These are phyloP conservation scores for Pythium phragmiticola DNA, from an alignment of 352 stramenopile species.

Conservation along the genomic window DNA sequence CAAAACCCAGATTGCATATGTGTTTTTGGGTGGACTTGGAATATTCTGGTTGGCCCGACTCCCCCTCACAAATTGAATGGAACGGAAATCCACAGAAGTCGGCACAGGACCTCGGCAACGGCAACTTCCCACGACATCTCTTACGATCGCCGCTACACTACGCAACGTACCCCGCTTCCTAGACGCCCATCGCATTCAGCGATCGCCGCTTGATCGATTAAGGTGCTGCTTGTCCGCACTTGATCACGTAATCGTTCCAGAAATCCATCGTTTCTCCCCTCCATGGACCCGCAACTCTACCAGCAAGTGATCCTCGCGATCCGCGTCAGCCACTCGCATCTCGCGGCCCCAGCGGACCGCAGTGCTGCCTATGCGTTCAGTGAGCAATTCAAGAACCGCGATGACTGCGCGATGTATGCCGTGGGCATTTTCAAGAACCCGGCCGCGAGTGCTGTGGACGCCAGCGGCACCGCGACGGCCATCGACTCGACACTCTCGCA, in stretches of 20 bases:
- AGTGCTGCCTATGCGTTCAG: constrained; percentile 68
- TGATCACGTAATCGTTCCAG: not conserved
- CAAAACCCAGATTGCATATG: not conserved
- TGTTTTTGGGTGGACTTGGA: constrained; percentile 18
- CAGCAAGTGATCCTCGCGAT: constrained; percentile 72
- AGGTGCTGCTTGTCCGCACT: not conserved
- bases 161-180: not conserved
- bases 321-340: constrained; percentile 67
- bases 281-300: constrained; percentile 70
- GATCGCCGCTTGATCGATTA: constrained; percentile 2
- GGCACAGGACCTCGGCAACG: not conserved
- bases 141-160: not conserved
- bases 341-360: constrained; percentile 42
- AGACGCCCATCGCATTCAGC: not conserved
- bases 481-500: constrained; percentile 15
- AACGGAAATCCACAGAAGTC: constrained; percentile 20
- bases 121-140: not conserved
- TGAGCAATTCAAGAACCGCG: constrained; percentile 68
- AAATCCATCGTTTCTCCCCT: not conserved
- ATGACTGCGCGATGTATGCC: constrained; percentile 70
- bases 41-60: constrained; percentile 18
- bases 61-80: constrained; percentile 25
- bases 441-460: constrained; percentile 24
- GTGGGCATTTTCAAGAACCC: constrained; percentile 72
- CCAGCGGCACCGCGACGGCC: constrained; percentile 2